phyloP scores from a whole-genome alignment of 73 alveolate genomes.

The Paramecium primaurelia region DNA sequence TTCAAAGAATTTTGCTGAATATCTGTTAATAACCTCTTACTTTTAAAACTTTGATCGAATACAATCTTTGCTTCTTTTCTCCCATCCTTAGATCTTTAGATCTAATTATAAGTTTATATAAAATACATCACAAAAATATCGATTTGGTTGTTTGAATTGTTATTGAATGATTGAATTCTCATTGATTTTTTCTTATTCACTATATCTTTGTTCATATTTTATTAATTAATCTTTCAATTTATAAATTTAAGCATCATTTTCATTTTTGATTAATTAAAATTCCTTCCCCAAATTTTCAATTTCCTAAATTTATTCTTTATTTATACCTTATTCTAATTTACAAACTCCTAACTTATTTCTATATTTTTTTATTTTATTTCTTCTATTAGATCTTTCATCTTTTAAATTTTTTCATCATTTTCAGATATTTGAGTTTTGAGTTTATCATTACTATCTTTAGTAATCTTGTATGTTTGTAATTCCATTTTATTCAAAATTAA shows the following conservation, averaged over 20 bases:
- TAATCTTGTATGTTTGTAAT: no score
- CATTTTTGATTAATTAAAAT: not conserved
- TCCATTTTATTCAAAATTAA: no score
- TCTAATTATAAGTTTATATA: not conserved
- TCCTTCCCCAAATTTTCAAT: not conserved
- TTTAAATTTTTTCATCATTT: not conserved
- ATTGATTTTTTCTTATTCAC: not conserved
- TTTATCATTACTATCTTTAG: no score
- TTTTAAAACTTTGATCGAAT: not conserved
- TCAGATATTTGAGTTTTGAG: no score
- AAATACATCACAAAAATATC: not conserved
- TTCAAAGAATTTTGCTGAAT: not conserved
- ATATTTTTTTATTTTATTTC: no score
- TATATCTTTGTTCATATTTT: not conserved
- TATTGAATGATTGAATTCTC: not conserved
- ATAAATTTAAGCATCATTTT: not conserved
- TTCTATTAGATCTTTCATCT: no score
- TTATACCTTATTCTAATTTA: not conserved
- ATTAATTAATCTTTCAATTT: not conserved
- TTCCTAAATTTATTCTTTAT: not conserved
- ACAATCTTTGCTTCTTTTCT: not conserved
- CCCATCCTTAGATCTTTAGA: not conserved
- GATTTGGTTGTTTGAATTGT: not conserved
- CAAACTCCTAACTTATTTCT: not conserved
- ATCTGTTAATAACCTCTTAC: not conserved